Evolutionary conservation across 495 filamentous ascomycete species (phyloP), one percentile per base, ranked within the genome.

Genomic region (Lophiostoma macrostomum): DNA sequence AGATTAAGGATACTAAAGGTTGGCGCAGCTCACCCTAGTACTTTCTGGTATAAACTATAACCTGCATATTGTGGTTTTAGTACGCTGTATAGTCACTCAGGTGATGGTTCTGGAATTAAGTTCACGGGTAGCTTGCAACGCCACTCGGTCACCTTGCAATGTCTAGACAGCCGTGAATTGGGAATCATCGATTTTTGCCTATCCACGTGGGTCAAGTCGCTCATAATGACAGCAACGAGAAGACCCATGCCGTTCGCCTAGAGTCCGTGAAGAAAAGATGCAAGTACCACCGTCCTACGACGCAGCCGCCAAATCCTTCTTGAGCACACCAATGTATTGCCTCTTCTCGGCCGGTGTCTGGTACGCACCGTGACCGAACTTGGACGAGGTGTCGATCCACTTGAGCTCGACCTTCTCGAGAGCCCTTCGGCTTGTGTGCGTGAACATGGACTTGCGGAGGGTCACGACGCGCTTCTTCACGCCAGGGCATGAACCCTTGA

Each of bases 321-420:
- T 99, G 85, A 99, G 86, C 38, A 90, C 94, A 76, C 94, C 94
- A 75, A 95, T 65, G 80, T 84, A 90, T 67, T 82, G 76, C 74
- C 85, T 85, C 90, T 99, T 99, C 86, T 99, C 94, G 70, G 86
- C 86, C 68, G 84, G 76, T 44, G 91, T 97, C 80, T 99, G 94
- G 87, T 95, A 99, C 71, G 88, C 93, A 83, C 94, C 94, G 79
- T 99, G 94, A 74, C 94, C 94, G 79, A 97, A 99, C 83, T 99
- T 95, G 76, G 90, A 96, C 38, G 90, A 96, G 62, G 94, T 99
- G 69, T 99, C 94, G 83, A 99, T 97, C 94, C 94, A 99, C 78
- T 99, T 99, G 76, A 99, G 86, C 57, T 96, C 91, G 69, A 96
- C 85, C 86, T 97, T 97, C 86, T 99, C 94, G 71, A 94, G 79